phyloP scores from a whole-genome alignment of 176 grass and related monocot genomes.

The Musa acuminata region DNA sequence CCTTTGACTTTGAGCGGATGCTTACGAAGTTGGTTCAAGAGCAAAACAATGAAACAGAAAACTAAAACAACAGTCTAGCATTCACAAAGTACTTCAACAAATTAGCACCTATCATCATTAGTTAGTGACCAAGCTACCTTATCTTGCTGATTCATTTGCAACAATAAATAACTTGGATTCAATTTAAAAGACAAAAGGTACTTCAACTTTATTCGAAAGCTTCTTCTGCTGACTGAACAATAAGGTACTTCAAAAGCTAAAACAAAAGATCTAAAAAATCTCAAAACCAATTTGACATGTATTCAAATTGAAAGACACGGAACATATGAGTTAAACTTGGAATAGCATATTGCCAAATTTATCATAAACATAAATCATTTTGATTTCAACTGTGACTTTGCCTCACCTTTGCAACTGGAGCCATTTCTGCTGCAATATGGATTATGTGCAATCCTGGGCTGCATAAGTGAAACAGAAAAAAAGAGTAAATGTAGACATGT shows the following conservation, averaged over 20 bases:
- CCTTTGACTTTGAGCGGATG: not conserved
- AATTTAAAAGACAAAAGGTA: no score
- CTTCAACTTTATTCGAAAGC: no score
- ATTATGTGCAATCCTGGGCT: slow-evolving; percentile 76
- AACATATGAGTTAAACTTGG: not conserved
- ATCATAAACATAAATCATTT: not conserved
- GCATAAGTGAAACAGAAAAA: slow-evolving; percentile 27
- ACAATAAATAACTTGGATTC: not conserved
- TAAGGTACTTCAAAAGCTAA: not conserved
- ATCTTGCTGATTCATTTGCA: not conserved
- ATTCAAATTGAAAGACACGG: not conserved
- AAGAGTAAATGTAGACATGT: not conserved
- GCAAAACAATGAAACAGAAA: not conserved
- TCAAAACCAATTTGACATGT: not conserved
- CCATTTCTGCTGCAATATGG: slow-evolving; percentile 99
- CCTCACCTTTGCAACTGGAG: slow-evolving; percentile 85
- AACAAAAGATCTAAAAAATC: not conserved
- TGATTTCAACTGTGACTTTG: slow-evolving; percentile 11
- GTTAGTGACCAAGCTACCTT: no score
- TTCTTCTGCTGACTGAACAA: not conserved
- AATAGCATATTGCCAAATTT: not conserved
- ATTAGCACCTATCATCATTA: no score
- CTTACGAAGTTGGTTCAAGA: not conserved
- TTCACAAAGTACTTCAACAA: not conserved
- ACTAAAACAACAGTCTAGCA: not conserved